These are phyloP conservation scores for Castanospermum australe DNA, from an alignment of 306 rosid genomes.

Conservation along the genomic window DNA sequence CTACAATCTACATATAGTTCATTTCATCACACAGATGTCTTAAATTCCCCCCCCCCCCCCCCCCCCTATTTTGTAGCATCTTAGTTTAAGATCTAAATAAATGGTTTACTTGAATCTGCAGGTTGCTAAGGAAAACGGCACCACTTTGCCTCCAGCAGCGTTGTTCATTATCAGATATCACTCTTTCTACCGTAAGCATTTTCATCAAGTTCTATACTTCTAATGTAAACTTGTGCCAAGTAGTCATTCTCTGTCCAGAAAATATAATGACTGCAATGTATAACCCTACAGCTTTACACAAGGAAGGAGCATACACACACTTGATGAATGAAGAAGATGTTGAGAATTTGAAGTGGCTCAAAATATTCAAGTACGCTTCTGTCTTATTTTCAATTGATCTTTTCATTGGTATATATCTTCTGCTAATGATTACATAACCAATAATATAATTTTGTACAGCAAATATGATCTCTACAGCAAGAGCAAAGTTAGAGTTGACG, in stretches of 20 bases:
- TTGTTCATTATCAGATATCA: constrained; percentile 64
- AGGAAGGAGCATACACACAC: constrained; percentile 54
- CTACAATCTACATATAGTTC: too few species aligned
- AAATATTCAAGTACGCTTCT: constrained; percentile 52
- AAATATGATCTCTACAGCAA: constrained; percentile 75
- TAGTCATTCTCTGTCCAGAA: neutral
- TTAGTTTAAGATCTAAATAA: neutral
- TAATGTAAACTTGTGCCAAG: neutral
- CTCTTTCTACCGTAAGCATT: constrained; percentile 59
- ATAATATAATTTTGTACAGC: constrained; percentile 32
- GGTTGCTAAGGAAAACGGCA: constrained; percentile 62
- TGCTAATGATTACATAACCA: neutral
- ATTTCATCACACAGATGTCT: neutral
- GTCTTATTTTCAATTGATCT: neutral
- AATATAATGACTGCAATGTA: neutral
- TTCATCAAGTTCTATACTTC: neutral
- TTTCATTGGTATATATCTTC: neutral
- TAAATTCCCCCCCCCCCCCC: fast-evolving
- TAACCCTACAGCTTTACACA: constrained; percentile 55
- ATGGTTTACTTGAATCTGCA: neutral
- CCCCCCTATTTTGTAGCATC: neutral
- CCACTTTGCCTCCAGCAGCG: constrained; percentile 58
- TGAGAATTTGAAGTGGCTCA: constrained; percentile 64
- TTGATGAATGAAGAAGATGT: constrained; percentile 60
- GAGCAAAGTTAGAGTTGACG: constrained; percentile 52